These are phyloP conservation scores for Globisporangium orthogonon DNA, from an alignment of 352 stramenopile genomes.

Conservation along the genomic window DNA sequence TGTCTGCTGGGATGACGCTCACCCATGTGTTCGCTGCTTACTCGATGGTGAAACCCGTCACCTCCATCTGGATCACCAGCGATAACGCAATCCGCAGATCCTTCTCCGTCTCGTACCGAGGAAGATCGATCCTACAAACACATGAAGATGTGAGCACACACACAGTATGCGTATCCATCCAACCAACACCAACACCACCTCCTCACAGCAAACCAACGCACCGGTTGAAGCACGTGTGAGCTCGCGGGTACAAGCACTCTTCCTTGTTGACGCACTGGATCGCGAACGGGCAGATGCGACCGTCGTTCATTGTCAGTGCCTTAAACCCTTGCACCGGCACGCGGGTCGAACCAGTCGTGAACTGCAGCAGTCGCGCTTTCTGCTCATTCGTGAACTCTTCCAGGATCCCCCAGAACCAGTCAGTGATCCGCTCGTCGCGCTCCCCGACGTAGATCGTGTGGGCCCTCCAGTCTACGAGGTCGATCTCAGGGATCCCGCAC, in stretches of 20 bases:
- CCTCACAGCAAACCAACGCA: conserved; percentile 11
- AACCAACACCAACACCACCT: not conserved
- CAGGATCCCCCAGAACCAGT: conserved; percentile 98
- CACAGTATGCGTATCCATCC: not conserved
- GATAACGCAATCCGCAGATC: conserved; percentile 72
- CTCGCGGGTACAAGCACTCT: conserved; percentile 77
- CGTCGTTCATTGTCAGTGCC: conserved; percentile 84
- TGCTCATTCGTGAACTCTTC: conserved; percentile 92
- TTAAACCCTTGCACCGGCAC: conserved; percentile 89
- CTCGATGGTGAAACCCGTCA: conserved; percentile 84
- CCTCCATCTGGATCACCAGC: conserved; percentile 84
- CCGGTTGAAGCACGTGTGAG: conserved; percentile 86
- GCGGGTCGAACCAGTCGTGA: conserved; percentile 95
- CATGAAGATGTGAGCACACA: conserved; percentile 3
- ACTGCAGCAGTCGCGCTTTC: conserved; percentile 95
- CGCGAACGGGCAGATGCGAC: conserved; percentile 81
- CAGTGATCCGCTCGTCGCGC: conserved; percentile 85
- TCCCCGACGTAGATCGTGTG: conserved; percentile 95
- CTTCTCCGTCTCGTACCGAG: conserved; percentile 68
- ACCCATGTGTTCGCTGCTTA: conserved; percentile 33
- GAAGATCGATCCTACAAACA: conserved; percentile 61
- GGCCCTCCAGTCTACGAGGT: conserved; percentile 93
- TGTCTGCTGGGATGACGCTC: not conserved
- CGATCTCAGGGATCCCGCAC: conserved; percentile 96
- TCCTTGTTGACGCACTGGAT: conserved; percentile 80